Percentiles rank a stretch among this genome's conserved stretches.
Evolutionary conservation across 1,284 basidiomycete genomes (phyloP).

Genomic region (Phellinidium pouzarii): DNA sequence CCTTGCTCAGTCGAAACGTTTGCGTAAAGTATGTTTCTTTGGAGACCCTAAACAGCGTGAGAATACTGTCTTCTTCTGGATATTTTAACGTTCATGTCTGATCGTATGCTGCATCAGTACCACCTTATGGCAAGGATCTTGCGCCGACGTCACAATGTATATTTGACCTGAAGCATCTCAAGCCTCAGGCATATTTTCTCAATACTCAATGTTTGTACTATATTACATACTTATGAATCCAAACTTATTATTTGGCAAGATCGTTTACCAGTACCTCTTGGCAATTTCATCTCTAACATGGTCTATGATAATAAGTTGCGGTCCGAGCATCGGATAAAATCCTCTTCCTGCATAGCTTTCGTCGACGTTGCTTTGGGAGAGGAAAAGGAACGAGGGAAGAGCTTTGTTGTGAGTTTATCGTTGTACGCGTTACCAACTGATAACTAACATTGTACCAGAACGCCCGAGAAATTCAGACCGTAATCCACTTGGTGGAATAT

Average conservation of each 20-base stretch:
- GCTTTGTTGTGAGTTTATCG: conserved; percentile 34
- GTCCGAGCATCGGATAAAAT: conserved; percentile 30
- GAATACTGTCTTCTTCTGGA: conserved; percentile 14
- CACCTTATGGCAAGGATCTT: conserved; percentile 38
- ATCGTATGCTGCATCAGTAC: conserved; percentile 20
- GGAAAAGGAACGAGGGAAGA: conserved; percentile 36
- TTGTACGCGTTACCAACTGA: not conserved
- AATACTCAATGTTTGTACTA: conserved; percentile 37
- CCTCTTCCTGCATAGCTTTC: conserved; percentile 33
- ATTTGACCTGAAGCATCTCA: conserved; percentile 41
- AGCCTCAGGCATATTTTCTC: conserved; percentile 31
- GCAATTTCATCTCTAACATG: conserved; percentile 38
- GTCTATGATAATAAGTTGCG: conserved; percentile 37
- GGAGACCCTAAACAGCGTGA: conserved; percentile 43
- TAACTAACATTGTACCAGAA: conserved; percentile 32
- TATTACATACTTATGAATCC: not conserved
- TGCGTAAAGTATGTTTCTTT: conserved; percentile 37
- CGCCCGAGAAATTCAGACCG: conserved; percentile 31
- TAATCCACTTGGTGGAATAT: conserved; percentile 37
- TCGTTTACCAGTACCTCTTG: conserved; percentile 39
- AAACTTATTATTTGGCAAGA: conserved; percentile 32
- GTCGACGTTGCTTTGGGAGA: conserved; percentile 33
- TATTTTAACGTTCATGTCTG: not conserved
- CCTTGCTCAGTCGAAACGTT: conserved; percentile 29
- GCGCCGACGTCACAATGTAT: conserved; percentile 36